Base-by-base conservation (phyloP, 176 grass and related monocot genomes). In the Saccharum officinarum region DNA sequence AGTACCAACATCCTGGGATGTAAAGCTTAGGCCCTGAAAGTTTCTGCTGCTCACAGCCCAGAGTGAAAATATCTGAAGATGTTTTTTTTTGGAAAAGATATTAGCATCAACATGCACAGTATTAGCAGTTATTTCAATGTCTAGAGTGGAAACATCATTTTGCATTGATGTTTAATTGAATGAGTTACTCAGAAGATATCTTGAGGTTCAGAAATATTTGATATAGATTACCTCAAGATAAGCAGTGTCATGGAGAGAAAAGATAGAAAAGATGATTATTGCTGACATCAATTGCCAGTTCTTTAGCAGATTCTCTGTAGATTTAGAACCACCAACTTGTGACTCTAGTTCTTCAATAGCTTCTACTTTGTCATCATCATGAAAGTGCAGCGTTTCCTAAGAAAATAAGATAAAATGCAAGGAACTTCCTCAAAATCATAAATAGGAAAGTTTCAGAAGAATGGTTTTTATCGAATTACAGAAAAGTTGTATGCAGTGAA, bases 361-460 rank as follows among this genome's bases (percentile, higher is more conserved):
- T 69, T 86, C 89, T 72, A 83, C 71, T 83, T 86, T 88, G 33
- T 81, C 68, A 61, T 91, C 88, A 80, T 80, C 26, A 69, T 94
- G 84, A 45, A 82, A 91, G 81, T 94, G 92, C 59, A 94, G 65
- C 33, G 92, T 94, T 91, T 94, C 92, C 92, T 94, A 49, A 70
- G 7, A 85, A 75, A 54, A 71, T 16, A 7, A 7, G 38, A 67
- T 38, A 45, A 36, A 36, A 61, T 61, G 59, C 57, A 26, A 11
- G 49, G 6, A 72, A 22, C 3, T 71, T 47, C 17, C 30, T 38
- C 33, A 7, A 34, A 37, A 17, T 7, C 34, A 28, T 28, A 28
- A 28, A 10, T 11, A 18, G 33, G n/a, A 25, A 14, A 69, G 4
- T 26, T 81, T 41, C 41, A 4, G 25, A 38, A 76, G 4, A 76